Base-by-base conservation (phyloP, 345 rosid genomes). In the Aethionema arabicum region DNA sequence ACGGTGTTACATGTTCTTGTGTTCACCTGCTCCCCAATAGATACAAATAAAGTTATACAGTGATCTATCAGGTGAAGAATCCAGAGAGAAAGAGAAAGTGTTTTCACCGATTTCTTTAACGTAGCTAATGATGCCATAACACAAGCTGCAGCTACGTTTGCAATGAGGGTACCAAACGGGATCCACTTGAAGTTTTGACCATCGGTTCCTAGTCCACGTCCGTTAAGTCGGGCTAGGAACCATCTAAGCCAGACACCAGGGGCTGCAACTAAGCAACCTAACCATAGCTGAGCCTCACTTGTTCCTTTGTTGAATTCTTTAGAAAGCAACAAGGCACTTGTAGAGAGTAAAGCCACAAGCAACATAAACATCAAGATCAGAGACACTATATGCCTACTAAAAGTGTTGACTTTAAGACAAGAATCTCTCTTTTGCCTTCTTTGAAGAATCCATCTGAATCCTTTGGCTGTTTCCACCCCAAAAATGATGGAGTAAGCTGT, bases 171-270 rank as follows among this genome's bases (percentile, higher is more conserved):
- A 31, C 99, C 96, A n/a, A 84, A 84, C 8, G 97, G 96, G n/a
- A 93, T 66, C 97, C 99, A 93, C 72, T 74, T 84, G 72, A 83
- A 69, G 52, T 32, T 16, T 4, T 83, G 80, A 0, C 68, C 33
- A 1, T 67, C 52, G 67, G 76, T 85, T 12, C 97, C 99, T 10
- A 93, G 47, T 10, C 99, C 99, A 16, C 71, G 78, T 11, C 99
- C 99, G 10, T 90, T 93, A 6, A 87, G 77, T 29, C 91, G 74
- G 12, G 97, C 91, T 66, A 93, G 67, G 78, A 81, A 84, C 97
- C 99, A 93, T 81, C 99, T 87, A 46, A 84, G 83, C 99, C 99
- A 93, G 7, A 90, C 99, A 37, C 98, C 99, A 5, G 81, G 60
- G 0, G 90, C 80, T 31, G 79, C 97, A 60, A 85, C 87, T 43